Evolutionary conservation across 2,329 filamentous ascomycete genomes (phyloP), one percentile per base, ranked within the genome.

Genomic region (Neofusicoccum laricinum): DNA sequence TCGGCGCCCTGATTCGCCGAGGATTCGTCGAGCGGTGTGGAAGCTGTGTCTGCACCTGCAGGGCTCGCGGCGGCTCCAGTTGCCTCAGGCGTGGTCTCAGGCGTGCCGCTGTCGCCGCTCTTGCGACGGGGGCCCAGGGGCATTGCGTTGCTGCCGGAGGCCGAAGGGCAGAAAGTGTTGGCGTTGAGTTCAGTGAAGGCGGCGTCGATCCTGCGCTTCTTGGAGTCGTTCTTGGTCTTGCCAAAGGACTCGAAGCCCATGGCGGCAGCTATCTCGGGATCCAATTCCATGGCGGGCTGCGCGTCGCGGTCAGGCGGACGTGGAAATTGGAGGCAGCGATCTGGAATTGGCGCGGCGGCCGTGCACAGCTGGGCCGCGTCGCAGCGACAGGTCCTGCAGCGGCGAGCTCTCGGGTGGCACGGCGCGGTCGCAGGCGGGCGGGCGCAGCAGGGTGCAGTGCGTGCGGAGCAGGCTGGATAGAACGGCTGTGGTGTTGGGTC

Each of bases 191-290:
- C 76, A 49, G 83, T 75, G 64, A 82, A 80, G 41, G 83, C 83
- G 69, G 85, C 85, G 32, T 80, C 77, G 75, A 86, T 89, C 71
- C 88, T 88, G 66, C 89, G 84, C 74, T 90, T 90, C 75, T 90
- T 91, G 48, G 81, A 30, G 25, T 30, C 25, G 25, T 30, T 30
- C 25, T 30, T 78, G 68, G 84, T 80, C 10, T 78, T 76, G 68
- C 90, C 90, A 71, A 93, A 93, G 65, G 85, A 84, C 68, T 90
- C 90, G 72, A 93, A 93, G 64, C 85, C 90, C 87, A 93, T 89
- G 51, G 85, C 83, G 46, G 85, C 84, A 21, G 88, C 87, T 74
- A 91, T 87, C 61, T 85, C 84, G 46, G 79, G 78, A 55, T 84
- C 81, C 19, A 78, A 71, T n/a, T 80, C 79, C 66, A 78, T 73